These are phyloP conservation scores for Beta vulgaris DNA, from an alignment of 148 eudicot genomes.

Conservation along the genomic window DNA sequence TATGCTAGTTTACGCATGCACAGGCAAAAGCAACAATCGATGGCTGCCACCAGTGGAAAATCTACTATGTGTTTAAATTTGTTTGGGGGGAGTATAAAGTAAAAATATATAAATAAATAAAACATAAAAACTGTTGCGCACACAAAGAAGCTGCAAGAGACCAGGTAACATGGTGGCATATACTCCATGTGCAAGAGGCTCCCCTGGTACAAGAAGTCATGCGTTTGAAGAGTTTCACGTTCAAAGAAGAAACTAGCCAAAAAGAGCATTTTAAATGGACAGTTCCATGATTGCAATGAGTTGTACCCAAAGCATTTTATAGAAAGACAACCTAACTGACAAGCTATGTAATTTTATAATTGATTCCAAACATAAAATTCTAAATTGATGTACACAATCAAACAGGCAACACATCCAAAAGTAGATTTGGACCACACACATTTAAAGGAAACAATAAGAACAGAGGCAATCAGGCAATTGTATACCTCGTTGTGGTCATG, in stretches of 20 bases:
- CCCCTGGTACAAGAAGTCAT: too few relatives aligned
- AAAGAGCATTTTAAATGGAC: not conserved
- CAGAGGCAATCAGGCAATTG: not conserved
- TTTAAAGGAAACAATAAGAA: not conserved
- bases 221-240: not conserved
- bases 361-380: not conserved
- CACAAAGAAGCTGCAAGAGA: too few relatives aligned
- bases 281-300: not conserved
- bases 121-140: too few relatives aligned
- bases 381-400: not conserved
- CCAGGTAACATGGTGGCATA: too few relatives aligned
- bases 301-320: not conserved
- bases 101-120: too few relatives aligned
- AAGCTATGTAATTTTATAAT: not conserved
- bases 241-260: not conserved
- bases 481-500: slow-evolving; percentile 96
- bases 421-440: not conserved
- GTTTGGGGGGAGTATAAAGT: too few relatives aligned
- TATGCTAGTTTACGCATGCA: not conserved
- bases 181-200: too few relatives aligned
- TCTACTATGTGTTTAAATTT: too few relatives aligned
- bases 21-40: not conserved
- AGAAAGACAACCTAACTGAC: not conserved
- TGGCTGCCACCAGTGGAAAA: not conserved
- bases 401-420: not conserved